Evolutionary conservation across 345 rosid species (phyloP).

Genomic region (Anacardium occidentale): DNA sequence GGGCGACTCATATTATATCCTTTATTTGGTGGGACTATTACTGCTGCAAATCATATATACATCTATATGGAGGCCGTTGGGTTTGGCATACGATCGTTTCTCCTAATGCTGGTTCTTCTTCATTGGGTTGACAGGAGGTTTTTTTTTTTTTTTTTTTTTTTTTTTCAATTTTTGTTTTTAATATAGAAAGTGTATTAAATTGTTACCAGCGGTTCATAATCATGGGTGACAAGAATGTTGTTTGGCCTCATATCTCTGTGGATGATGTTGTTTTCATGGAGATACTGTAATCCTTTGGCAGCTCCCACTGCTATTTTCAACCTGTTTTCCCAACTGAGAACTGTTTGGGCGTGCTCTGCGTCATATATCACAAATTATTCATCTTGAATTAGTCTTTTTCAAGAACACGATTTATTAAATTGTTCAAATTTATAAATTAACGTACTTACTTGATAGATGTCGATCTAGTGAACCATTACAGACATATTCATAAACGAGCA

Average conservation of each 20-base stretch:
- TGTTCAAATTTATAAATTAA: neutral
- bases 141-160: no score
- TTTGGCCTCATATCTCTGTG: constrained; percentile 68
- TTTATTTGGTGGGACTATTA: no score
- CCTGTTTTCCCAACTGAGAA: constrained; percentile 55
- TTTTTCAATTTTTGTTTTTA: no score
- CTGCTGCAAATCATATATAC: no score
- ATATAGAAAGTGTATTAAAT: neutral
- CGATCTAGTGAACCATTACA: constrained; percentile 62
- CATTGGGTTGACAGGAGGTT: no score
- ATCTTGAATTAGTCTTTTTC: no score
- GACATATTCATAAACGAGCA: constrained; percentile 65
- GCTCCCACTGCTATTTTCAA: constrained; percentile 61
- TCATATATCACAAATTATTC: constrained; percentile 13
- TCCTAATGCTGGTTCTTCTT: no score
- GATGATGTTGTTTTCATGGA: constrained; percentile 54
- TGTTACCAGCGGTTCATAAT: constrained; percentile 54
- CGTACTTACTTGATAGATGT: constrained; percentile 51
- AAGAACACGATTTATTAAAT: no score
- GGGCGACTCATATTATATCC: no score
- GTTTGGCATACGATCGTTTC: no score
- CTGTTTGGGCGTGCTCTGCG: constrained; percentile 47
- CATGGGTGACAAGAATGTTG: constrained; percentile 68
- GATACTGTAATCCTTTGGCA: constrained; percentile 55
- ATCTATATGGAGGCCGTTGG: no score